These are phyloP conservation scores for Hibiscus syriacus DNA, from an alignment of 345 rosid species.

Conservation along the genomic window DNA sequence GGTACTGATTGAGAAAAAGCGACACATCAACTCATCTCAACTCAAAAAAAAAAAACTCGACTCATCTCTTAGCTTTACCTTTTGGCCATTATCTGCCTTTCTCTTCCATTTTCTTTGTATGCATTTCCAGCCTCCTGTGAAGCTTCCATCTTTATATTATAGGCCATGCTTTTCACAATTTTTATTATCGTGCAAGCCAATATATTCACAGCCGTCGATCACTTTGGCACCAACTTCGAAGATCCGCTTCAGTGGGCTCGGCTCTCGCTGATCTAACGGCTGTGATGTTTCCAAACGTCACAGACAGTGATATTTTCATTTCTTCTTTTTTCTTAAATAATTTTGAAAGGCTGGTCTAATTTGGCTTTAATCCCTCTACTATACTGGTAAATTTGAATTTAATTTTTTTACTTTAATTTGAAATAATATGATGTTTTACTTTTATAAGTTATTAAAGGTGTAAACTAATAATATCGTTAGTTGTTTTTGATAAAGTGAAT, in stretches of 20 bases:
- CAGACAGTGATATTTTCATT: not conserved
- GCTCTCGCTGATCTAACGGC: conserved; percentile 2
- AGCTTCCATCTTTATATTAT: not conserved
- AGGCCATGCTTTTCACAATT: not conserved
- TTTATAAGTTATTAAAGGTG: no score
- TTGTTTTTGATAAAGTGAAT: no score
- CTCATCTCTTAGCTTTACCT: conserved; percentile 21
- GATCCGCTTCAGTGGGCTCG: conserved; percentile 11
- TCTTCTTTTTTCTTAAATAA: not conserved
- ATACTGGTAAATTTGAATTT: no score
- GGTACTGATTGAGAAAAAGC: not conserved
- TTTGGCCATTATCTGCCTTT: conserved; percentile 13
- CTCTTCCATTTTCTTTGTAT: not conserved
- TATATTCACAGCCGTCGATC: conserved; percentile 19
- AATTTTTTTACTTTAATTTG: no score
- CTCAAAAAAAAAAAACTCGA: not conserved
- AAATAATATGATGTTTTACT: no score
- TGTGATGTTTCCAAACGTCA: conserved; percentile 1
- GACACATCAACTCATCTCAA: not conserved
- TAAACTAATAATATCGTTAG: no score
- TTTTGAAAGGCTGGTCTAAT: no score
- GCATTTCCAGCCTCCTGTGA: no score
- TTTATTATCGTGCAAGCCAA: not conserved
- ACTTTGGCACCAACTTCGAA: not conserved
- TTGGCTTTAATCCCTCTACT: no score